phyloP scores from a whole-genome alignment of 2,329 filamentous ascomycete species.

The Pyrenophora tritici-repentis region DNA sequence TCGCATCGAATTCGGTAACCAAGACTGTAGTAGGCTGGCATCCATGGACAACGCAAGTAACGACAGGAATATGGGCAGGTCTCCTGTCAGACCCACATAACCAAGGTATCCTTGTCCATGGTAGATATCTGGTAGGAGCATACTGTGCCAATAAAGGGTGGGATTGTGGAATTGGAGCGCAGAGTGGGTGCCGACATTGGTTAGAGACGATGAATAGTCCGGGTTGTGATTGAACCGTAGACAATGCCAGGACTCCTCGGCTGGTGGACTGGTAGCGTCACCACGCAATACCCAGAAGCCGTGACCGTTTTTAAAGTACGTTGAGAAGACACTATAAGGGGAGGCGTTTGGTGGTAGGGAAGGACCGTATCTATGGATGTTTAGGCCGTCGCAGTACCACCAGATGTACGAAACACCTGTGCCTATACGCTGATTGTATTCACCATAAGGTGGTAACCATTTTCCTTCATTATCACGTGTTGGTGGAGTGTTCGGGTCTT shows the following conservation, averaged over 20 bases:
- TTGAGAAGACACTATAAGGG: conserved; percentile 20
- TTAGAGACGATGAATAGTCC: conserved; percentile 28
- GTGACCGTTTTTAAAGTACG: conserved; percentile 25
- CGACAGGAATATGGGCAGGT: conserved; percentile 41
- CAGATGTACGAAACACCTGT: conserved; percentile 18
- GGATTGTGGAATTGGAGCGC: conserved; percentile 16
- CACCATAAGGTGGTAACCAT: conserved; percentile 22
- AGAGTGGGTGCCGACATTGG: conserved; percentile 17
- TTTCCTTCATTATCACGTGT: conserved; percentile 4
- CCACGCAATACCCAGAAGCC: conserved; percentile 31
- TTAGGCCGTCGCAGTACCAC: conserved; percentile 23
- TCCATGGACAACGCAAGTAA: conserved; percentile 35
- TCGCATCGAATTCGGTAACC: conserved; percentile 24
- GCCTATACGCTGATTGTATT: not conserved
- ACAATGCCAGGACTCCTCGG: conserved; percentile 20
- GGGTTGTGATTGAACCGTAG: conserved; percentile 30
- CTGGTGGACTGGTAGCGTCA: conserved; percentile 15
- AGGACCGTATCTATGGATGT: conserved; percentile 10
- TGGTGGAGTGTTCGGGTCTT: conserved; percentile 5
- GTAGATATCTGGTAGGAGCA: conserved; percentile 36
- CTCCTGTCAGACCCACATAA: conserved; percentile 30
- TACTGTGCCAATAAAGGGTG: conserved; percentile 21
- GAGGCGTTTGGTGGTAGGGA: not conserved
- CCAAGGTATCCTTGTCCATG: not conserved
- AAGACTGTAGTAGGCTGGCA: conserved; percentile 5